Percentiles rank a stretch among this genome's conserved stretches.
Conservation (phyloP, 164 flowering plant species). For the Stephania yunnanensis region DNA sequence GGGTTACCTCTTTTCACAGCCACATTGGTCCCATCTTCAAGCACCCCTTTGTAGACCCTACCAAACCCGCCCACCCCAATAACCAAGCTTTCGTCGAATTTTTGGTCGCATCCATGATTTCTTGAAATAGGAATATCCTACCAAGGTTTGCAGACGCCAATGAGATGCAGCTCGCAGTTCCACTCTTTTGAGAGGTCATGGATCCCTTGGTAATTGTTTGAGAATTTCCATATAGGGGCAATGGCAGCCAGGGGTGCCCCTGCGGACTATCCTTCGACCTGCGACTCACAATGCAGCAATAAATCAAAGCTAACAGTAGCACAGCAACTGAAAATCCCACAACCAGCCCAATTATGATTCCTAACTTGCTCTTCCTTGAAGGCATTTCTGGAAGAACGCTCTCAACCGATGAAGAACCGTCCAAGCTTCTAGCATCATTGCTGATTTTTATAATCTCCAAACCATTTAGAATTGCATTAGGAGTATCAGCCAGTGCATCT, state of each 20-base stretch:
- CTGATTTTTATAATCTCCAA: constrained; percentile 87
- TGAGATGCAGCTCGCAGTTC: constrained; percentile 82
- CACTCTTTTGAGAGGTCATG: constrained; percentile 74
- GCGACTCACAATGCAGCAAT: constrained; percentile 40
- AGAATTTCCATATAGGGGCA: constrained; percentile 79
- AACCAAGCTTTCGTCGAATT: constrained; percentile 71
- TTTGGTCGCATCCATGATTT: constrained; percentile 82
- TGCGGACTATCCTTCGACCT: constrained; percentile 45
- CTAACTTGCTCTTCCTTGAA: constrained; percentile 34
- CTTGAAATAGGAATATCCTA: constrained; percentile 65
- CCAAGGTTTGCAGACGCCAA: constrained; percentile 62
- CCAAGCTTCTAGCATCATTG: constrained; percentile 62
- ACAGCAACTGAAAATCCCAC: constrained; percentile 40
- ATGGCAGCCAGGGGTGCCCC: constrained; percentile 67
- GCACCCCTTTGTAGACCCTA: constrained; percentile 76
- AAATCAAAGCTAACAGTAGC: constrained; percentile 36
- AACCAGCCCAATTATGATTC: constrained; percentile 40
- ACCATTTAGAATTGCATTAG: constrained; percentile 72
- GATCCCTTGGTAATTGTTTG: constrained; percentile 68
- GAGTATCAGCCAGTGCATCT: constrained; percentile 37
- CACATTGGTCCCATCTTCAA: constrained; percentile 73
- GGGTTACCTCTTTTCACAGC: constrained; percentile 95
- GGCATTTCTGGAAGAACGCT: constrained; percentile 33
- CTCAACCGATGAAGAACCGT: constrained; percentile 49
- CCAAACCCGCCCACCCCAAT: constrained; percentile 99